A percentile compares a stretch with the other conserved stretches of the same genome.
These are phyloP conservation scores for Pleurotus tuber-regium DNA, from an alignment of 768 basidiomycete genomes.

Conservation along the genomic window DNA sequence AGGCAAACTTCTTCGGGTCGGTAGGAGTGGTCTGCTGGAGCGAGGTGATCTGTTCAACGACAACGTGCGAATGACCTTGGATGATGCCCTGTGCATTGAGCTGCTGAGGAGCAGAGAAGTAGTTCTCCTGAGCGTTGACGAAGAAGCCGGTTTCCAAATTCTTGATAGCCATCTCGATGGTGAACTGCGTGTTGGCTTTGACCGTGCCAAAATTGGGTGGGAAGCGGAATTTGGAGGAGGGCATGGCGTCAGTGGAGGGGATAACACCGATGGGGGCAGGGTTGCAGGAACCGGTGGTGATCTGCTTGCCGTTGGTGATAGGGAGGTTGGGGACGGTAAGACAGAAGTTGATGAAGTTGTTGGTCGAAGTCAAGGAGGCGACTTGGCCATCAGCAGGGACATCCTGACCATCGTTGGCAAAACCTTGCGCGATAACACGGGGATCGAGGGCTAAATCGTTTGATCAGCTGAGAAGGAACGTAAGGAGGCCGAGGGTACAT, in stretches of 20 bases:
- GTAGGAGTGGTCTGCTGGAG: constrained; percentile 40
- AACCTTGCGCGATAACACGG: constrained; percentile 35
- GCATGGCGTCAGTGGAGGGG: constrained; percentile 40
- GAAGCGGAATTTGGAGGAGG: constrained; percentile 45
- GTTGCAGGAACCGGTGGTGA: constrained; percentile 50
- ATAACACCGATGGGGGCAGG: constrained; percentile 50
- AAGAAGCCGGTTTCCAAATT: constrained; percentile 47
- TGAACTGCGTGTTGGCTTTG: constrained; percentile 39
- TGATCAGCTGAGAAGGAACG: constrained; percentile 18
- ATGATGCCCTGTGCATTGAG: constrained; percentile 40
- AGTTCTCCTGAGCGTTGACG: constrained; percentile 47
- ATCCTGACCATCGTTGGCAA: constrained; percentile 43
- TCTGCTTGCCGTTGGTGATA: constrained; percentile 49
- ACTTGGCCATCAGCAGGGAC: constrained; percentile 43
- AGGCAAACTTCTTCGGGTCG: constrained; percentile 52
- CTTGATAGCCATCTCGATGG: constrained; percentile 33
- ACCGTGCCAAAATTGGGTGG: constrained; percentile 38
- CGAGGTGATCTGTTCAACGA: constrained; percentile 43
- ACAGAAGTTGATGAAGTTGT: constrained; percentile 71
- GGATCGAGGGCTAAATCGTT: constrained; percentile 45
- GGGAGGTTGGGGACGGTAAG: constrained; percentile 38
- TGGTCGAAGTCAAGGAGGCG: constrained; percentile 47
- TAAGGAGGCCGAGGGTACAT: constrained; percentile 9
- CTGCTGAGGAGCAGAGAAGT: constrained; percentile 50
- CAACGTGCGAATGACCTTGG: constrained; percentile 57